A percentile compares a stretch with the other conserved stretches of the same genome.
phyloP scores from a whole-genome alignment of 768 basidiomycete species.

The Porphyrellus cyaneotinctus region DNA sequence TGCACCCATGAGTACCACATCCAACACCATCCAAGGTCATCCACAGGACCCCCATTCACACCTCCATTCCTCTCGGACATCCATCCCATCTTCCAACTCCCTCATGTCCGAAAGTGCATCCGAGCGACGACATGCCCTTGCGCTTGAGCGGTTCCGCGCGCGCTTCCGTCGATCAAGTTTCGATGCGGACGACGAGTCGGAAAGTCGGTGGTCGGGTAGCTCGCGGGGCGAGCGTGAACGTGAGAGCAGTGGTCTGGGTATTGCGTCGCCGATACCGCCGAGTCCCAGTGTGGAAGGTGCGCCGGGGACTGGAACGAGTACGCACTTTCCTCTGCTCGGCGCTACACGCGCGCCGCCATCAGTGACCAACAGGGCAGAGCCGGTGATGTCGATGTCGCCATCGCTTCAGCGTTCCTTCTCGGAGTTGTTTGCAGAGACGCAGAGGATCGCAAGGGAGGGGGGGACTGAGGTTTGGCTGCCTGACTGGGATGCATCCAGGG shows the following conservation, averaged over 20 bases:
- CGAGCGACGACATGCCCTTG: slow-evolving; percentile 38
- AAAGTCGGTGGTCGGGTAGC: slow-evolving; percentile 21
- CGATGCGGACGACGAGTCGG: slow-evolving; percentile 24
- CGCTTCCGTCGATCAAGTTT: slow-evolving; percentile 18
- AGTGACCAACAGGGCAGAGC: slow-evolving; percentile 8
- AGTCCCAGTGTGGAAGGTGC: slow-evolving; percentile 15
- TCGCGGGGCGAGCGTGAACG: slow-evolving; percentile 16
- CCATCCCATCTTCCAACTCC: slow-evolving; percentile 36
- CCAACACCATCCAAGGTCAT: slow-evolving; percentile 2
- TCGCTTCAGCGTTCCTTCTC: slow-evolving; percentile 21
- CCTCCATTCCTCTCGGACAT: slow-evolving; percentile 27
- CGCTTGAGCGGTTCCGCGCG: slow-evolving; percentile 34
- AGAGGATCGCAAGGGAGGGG: slow-evolving; percentile 7
- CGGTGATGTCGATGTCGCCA: background rate
- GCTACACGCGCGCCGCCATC: background rate
- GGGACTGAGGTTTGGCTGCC: slow-evolving; percentile 10
- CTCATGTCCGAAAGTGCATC: slow-evolving; percentile 43
- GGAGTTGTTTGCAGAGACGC: slow-evolving; percentile 19
- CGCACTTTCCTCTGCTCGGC: slow-evolving; percentile 8
- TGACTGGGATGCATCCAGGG: slow-evolving; percentile 18
- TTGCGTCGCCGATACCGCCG: slow-evolving; percentile 11
- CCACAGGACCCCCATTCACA: slow-evolving; percentile 18
- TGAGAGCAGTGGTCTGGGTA: slow-evolving; percentile 3
- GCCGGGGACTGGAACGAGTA: slow-evolving; percentile 4
- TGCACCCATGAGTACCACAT: slow-evolving; percentile 7